These are phyloP conservation scores for Naegleria fowleri DNA, from an alignment of 208 protist genomes.

Conservation along the genomic window DNA sequence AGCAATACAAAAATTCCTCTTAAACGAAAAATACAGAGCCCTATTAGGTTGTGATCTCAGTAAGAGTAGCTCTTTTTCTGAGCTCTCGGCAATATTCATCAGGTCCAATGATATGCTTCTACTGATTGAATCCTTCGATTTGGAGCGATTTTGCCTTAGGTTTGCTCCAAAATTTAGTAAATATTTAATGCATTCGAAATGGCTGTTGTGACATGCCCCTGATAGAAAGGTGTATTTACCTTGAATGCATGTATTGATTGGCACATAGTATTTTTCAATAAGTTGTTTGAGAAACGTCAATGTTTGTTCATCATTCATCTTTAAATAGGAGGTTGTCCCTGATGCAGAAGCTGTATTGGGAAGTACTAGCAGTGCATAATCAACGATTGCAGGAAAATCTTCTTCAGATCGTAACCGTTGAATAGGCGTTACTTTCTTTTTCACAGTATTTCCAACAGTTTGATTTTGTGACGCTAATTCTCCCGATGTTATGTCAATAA, in stretches of 20 bases:
- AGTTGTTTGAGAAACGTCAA: neutral
- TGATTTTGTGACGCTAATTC: neutral
- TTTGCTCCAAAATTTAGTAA: neutral
- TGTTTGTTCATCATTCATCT: neutral
- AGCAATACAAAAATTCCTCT: neutral
- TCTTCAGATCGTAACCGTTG: neutral
- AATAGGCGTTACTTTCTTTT: neutral
- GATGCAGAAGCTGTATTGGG: neutral
- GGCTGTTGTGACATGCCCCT: neutral
- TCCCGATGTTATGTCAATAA: neutral
- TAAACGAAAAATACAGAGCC: neutral
- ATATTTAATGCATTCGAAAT: slow-evolving; percentile 9
- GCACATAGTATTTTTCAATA: neutral
- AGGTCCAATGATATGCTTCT: neutral
- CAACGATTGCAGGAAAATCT: neutral
- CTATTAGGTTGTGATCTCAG: neutral
- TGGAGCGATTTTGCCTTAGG: neutral
- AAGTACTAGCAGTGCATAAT: neutral
- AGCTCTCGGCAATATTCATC: neutral
- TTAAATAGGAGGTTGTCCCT: neutral
- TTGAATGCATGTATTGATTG: neutral
- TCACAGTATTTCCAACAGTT: neutral
- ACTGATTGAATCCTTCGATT: neutral
- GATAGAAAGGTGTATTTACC: neutral
- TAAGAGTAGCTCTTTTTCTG: neutral